Conservation (phyloP, 169 alveolate species). For the Theileria parva region DNA sequence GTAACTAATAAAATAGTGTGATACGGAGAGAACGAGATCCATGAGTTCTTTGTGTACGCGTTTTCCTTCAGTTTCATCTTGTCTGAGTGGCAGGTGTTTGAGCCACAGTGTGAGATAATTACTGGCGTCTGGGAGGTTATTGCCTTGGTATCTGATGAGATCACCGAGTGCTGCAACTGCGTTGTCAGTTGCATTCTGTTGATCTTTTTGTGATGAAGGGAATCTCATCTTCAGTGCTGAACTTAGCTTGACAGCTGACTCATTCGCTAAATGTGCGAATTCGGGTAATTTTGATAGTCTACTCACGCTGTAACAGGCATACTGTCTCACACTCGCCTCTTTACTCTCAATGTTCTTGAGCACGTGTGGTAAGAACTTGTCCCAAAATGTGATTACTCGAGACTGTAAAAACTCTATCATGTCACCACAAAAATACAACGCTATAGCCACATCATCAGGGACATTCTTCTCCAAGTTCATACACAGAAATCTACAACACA, state of each 20-base stretch:
- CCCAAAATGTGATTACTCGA: slow-evolving; percentile 73
- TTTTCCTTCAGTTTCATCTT: slow-evolving; percentile 82
- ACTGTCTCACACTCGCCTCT: slow-evolving; percentile 77
- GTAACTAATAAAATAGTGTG: background rate
- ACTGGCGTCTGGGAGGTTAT: slow-evolving; percentile 63
- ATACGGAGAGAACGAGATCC: slow-evolving; percentile 63
- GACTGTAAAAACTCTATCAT: slow-evolving; percentile 75
- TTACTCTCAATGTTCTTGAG: slow-evolving; percentile 66
- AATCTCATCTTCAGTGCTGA: slow-evolving; percentile 41
- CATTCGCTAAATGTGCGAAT: slow-evolving; percentile 68
- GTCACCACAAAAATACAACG: slow-evolving; percentile 81
- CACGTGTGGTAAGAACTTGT: slow-evolving; percentile 67
- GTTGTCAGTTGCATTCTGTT: slow-evolving; percentile 82
- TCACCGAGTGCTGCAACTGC: slow-evolving; percentile 87
- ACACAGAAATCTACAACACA: slow-evolving; percentile 4
- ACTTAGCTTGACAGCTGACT: slow-evolving; percentile 63
- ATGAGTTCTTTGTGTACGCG: slow-evolving; percentile 80
- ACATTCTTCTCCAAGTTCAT: slow-evolving; percentile 51
- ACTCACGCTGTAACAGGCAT: slow-evolving; percentile 82
- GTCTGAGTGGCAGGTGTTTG: slow-evolving; percentile 78
- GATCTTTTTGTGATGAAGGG: slow-evolving; percentile 48
- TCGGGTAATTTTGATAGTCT: slow-evolving; percentile 73
- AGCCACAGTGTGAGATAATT: slow-evolving; percentile 74
- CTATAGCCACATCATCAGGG: slow-evolving; percentile 78
- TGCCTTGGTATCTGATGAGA: slow-evolving; percentile 73